These are phyloP conservation scores for Cutaneotrichosporon spelunceum DNA, from an alignment of 1,284 basidiomycete genomes.

Conservation along the genomic window DNA sequence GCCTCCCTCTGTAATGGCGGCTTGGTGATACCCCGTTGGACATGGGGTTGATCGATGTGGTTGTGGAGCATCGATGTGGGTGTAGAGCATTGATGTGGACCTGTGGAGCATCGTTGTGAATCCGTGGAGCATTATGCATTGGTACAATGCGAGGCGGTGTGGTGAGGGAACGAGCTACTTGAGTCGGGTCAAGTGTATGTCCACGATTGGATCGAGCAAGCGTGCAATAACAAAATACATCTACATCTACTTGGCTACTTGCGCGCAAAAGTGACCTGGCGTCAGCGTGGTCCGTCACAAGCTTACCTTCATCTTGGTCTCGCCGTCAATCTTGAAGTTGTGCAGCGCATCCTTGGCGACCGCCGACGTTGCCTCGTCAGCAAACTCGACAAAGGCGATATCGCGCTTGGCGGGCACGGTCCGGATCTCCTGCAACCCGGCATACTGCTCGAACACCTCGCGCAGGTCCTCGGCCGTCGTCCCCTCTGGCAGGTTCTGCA, in stretches of 20 bases:
- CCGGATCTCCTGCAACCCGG: conserved; percentile 89
- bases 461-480: conserved; percentile 83
- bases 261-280: conserved; percentile 15
- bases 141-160: background rate
- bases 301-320: conserved; percentile 21
- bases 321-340: conserved; percentile 82
- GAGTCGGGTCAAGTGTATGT: background rate
- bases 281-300: background rate
- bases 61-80: no score
- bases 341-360: conserved; percentile 90
- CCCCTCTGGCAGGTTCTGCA: conserved; percentile 89
- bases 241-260: conserved; percentile 13
- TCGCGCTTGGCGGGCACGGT: conserved; percentile 93
- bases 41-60: no score
- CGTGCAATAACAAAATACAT: conserved; percentile 1
- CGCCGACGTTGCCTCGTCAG: conserved; percentile 82
- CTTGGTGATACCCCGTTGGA: background rate
- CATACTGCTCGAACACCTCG: conserved; percentile 85
- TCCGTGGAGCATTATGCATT: conserved; percentile 5
- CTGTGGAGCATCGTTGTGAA: background rate
- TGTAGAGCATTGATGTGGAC: no score
- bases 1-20: conserved; percentile 26
- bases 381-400: conserved; percentile 93
- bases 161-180: background rate
- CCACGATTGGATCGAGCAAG: no score